Conservation (phyloP, 176 grass and related monocot species). For the Themeda triandra region DNA sequence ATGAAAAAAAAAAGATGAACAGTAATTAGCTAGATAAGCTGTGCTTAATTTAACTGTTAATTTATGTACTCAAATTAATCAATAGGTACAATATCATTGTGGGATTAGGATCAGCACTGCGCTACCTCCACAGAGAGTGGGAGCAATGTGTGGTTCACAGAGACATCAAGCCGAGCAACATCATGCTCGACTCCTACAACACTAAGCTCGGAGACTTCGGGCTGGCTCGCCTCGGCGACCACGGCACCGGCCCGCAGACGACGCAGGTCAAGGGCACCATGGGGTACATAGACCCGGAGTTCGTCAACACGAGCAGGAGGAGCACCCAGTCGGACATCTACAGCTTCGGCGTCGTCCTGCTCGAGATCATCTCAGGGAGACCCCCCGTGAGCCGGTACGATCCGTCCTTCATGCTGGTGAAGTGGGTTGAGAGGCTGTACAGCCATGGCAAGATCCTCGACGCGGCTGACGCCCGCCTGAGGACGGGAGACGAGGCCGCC, state of each 20-base stretch:
- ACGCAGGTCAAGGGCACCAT: neutral
- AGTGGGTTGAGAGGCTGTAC: neutral
- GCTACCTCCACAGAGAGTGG: neutral
- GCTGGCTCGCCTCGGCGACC: neutral
- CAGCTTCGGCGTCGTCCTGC: neutral
- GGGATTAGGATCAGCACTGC: neutral
- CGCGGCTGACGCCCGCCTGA: conserved; percentile 23
- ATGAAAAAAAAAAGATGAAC: no score
- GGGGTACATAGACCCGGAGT: neutral
- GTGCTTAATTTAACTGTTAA: no score
- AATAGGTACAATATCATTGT: neutral
- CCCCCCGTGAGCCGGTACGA: neutral
- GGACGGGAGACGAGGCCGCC: neutral
- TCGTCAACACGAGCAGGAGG: neutral
- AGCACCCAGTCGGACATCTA: neutral
- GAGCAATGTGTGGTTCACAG: neutral
- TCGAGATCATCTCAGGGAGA: neutral
- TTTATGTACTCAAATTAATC: no score
- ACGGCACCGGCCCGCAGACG: neutral
- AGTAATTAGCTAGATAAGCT: no score
- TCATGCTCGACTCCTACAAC: neutral
- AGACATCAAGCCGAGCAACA: neutral
- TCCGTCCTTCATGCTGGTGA: neutral
- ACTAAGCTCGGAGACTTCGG: neutral
- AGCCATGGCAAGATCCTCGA: neutral